Evolutionary conservation across 768 basidiomycete genomes (phyloP).

Genomic region (Amanita subjunquillea): DNA sequence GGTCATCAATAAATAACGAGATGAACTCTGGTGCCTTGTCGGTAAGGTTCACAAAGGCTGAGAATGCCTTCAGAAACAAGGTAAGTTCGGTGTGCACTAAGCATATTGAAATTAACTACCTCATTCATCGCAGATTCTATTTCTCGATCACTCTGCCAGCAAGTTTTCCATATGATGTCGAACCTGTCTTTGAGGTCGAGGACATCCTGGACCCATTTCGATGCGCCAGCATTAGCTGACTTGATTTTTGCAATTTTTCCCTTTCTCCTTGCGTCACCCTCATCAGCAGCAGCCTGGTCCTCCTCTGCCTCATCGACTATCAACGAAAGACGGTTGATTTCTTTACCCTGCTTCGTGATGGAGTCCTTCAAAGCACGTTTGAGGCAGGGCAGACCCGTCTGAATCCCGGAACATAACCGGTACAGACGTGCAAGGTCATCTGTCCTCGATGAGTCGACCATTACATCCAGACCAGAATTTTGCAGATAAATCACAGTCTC

Average conservation of each 20-base stretch:
- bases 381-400: constrained; percentile 54
- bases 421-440: constrained; percentile 75
- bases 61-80: constrained; percentile 63
- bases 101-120: constrained; percentile 31
- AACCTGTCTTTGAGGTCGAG: constrained; percentile 89
- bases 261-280: constrained; percentile 32
- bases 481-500: constrained; percentile 65
- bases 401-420: constrained; percentile 59
- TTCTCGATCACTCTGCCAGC: constrained; percentile 65
- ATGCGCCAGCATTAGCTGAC: constrained; percentile 27
- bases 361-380: constrained; percentile 63
- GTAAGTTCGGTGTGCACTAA: background rate
- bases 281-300: constrained; percentile 20
- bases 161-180: constrained; percentile 59
- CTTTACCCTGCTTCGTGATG: constrained; percentile 61
- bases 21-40: constrained; percentile 88
- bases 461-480: constrained; percentile 75
- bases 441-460: constrained; percentile 75
- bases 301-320: constrained; percentile 19
- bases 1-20: constrained; percentile 94
- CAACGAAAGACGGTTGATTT: constrained; percentile 61
- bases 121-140: constrained; percentile 79
- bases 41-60: constrained; percentile 83
- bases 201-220: constrained; percentile 89
- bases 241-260: constrained; percentile 32